Conservation (phyloP, 805 yeast genomes). For the Metschnikowia vanudenii region DNA sequence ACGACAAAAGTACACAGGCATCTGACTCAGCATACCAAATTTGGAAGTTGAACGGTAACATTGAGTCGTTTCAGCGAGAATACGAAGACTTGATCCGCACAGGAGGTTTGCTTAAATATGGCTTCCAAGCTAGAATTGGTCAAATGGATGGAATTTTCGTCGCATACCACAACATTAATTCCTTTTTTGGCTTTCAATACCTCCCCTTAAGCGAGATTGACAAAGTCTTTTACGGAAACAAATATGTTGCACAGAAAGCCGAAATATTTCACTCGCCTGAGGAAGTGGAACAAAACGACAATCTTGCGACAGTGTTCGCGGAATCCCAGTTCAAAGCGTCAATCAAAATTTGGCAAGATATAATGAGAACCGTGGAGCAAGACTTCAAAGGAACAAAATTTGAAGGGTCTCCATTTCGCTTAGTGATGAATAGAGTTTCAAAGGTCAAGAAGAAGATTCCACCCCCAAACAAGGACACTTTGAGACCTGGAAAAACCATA, state of each 20-base stretch:
- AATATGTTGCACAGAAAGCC: background rate
- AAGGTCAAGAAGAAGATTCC: background rate
- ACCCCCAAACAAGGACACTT: background rate
- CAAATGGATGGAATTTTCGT: constrained; percentile 95
- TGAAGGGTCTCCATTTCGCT: constrained; percentile 26
- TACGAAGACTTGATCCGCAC: constrained; percentile 70
- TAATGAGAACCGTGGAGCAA: constrained; percentile 27
- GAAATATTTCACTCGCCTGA: constrained; percentile 12
- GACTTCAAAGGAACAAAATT: constrained; percentile 24
- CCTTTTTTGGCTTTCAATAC: constrained; percentile 88
- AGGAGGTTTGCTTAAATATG: constrained; percentile 73
- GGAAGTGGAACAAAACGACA: constrained; percentile 12
- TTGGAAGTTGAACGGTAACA: constrained; percentile 55
- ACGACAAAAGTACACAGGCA: constrained; percentile 62
- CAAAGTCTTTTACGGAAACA: constrained; percentile 29
- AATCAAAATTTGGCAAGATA: constrained; percentile 26
- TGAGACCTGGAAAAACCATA: background rate
- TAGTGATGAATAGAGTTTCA: constrained; percentile 24
- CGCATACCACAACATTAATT: constrained; percentile 81
- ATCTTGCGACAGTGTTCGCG: constrained; percentile 16
- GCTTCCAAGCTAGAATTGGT: constrained; percentile 90
- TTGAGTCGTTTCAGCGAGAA: constrained; percentile 83
- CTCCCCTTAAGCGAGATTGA: constrained; percentile 75
- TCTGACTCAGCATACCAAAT: constrained; percentile 67
- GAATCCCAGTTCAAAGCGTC: constrained; percentile 21